phyloP scores from a whole-genome alignment of 2,329 filamentous ascomycete genomes.

The Bipolaris victoriae region DNA sequence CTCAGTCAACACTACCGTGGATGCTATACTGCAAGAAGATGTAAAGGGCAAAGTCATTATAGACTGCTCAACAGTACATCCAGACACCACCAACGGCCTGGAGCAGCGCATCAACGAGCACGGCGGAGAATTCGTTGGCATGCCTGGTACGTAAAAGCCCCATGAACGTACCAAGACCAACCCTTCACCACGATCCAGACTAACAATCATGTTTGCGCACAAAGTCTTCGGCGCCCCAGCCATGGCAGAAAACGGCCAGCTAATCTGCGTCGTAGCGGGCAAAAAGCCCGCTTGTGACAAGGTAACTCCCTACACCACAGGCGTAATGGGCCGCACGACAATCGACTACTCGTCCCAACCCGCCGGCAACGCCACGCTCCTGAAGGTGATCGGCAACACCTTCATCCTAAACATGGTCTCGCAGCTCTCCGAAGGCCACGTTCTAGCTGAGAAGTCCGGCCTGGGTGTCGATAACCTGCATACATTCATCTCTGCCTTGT shows the following conservation, averaged over 20 bases:
- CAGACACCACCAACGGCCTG: constrained; percentile 74
- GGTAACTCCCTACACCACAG: constrained; percentile 72
- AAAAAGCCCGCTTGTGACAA: constrained; percentile 64
- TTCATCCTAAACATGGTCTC: constrained; percentile 85
- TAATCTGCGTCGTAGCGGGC: constrained; percentile 77
- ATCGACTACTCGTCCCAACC: constrained; percentile 75
- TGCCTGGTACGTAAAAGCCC: constrained; percentile 54
- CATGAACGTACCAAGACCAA: constrained; percentile 6
- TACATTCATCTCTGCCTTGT: constrained; percentile 73
- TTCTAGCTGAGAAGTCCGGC: constrained; percentile 79
- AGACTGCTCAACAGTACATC: constrained; percentile 87
- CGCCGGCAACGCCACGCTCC: constrained; percentile 69
- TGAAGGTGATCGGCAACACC: constrained; percentile 87
- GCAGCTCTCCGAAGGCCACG: constrained; percentile 77
- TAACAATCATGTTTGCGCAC: constrained; percentile 18
- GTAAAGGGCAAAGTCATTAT: constrained; percentile 78
- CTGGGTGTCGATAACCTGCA: constrained; percentile 74
- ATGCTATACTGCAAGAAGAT: constrained; percentile 61
- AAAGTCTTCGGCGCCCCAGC: constrained; percentile 73
- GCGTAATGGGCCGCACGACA: constrained; percentile 71
- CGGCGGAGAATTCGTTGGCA: constrained; percentile 77
- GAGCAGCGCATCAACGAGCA: constrained; percentile 63
- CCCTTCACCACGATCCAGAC: constrained; percentile 10
- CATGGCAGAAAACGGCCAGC: constrained; percentile 71
- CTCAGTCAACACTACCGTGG: constrained; percentile 69